Evolutionary conservation across 148 eudicot species (phyloP), one percentile per base, ranked within the genome.

Genomic region (Tetragonia tetragonoides): DNA sequence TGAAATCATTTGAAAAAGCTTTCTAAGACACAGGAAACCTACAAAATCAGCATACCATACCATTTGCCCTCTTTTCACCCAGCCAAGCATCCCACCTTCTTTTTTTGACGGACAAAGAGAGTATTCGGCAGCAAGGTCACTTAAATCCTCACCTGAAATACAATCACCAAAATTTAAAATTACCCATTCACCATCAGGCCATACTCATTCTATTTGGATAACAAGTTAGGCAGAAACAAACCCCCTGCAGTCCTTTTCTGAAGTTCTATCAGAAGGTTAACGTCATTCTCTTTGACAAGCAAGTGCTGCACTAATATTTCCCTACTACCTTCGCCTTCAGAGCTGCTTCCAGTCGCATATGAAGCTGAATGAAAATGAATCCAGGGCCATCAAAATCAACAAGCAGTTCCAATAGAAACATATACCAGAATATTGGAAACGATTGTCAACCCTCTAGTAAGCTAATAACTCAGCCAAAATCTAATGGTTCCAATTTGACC

Each of bases 81-180:
- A 95, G 46, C 99, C 99, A 83, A 95, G 99, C 94, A 92, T 91
- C 56, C 97, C 99, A n/a, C 97, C 99, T 69, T 92, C 89, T 61
- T 88, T 90, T 77, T 95, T 95, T 39, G 99, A 95, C 4, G 99
- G 97, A 71, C 97, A 95, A 41, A 87, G 78, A 2, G 97, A 95
- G 79, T 93, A 85, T 57, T 92, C 96, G 75, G 86, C 86, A 78
- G 99, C 97, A 77, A 95, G 87, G 75, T 91, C 99, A 86, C 97
- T 87, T 59, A 95, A 78, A 80, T 92, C 99, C 85, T 95, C 96
- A 46, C 99, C 99, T 95, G 78, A 65, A 84, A 76, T 59, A 57
- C 75, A 39, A 67, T 63, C 20, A 54, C 44, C 82, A 68, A 38
- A 77, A 60, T 4, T 23, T 17, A 66, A 20, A 57, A 72, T 65